Evolutionary conservation across 2,329 filamentous ascomycete genomes (phyloP).

Genomic region (Pleoardoris graminearum): DNA sequence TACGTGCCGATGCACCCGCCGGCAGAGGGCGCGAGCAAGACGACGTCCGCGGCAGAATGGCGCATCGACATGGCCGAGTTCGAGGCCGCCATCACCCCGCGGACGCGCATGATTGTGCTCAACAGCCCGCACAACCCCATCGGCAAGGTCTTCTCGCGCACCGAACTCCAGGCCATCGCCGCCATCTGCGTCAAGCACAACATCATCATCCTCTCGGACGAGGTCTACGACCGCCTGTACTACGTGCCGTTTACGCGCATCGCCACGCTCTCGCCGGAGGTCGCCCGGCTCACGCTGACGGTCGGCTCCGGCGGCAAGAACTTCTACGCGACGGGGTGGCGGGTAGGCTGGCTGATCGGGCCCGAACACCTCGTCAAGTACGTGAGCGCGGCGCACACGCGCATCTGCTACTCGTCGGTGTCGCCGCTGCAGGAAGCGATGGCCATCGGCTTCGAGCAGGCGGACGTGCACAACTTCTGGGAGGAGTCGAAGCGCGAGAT

Average conservation of each 20-base stretch:
- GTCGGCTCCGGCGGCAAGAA: conserved; percentile 97
- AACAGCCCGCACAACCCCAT: conserved; percentile 93
- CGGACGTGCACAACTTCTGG: conserved; percentile 86
- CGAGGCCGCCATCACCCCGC: conserved; percentile 76
- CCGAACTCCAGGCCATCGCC: conserved; percentile 82
- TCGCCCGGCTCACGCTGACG: conserved; percentile 84
- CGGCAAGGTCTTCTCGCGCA: conserved; percentile 87
- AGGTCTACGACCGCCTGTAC: conserved; percentile 88
- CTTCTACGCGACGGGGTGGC: conserved; percentile 97
- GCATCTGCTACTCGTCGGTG: conserved; percentile 94
- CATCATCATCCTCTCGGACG: conserved; percentile 77
- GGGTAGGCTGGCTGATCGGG: conserved; percentile 93
- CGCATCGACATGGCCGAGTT: conserved; percentile 81
- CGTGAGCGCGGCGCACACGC: conserved; percentile 87
- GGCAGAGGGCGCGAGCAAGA: conserved; percentile 73
- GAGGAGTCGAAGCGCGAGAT: conserved; percentile 80
- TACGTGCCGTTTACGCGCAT: conserved; percentile 95
- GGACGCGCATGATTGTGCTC: conserved; percentile 94
- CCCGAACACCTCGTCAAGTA: conserved; percentile 87
- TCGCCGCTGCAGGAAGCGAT: conserved; percentile 93
- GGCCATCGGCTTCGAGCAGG: conserved; percentile 91
- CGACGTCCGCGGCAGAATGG: conserved; percentile 87
- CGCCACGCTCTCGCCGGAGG: conserved; percentile 85
- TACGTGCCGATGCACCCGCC: conserved; percentile 96
- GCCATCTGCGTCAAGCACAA: conserved; percentile 89